A percentile compares a stretch with the other conserved stretches of the same genome.
Evolutionary conservation across 2,329 filamentous ascomycete species (phyloP).

Genomic region (Aureobasidium sp.): DNA sequence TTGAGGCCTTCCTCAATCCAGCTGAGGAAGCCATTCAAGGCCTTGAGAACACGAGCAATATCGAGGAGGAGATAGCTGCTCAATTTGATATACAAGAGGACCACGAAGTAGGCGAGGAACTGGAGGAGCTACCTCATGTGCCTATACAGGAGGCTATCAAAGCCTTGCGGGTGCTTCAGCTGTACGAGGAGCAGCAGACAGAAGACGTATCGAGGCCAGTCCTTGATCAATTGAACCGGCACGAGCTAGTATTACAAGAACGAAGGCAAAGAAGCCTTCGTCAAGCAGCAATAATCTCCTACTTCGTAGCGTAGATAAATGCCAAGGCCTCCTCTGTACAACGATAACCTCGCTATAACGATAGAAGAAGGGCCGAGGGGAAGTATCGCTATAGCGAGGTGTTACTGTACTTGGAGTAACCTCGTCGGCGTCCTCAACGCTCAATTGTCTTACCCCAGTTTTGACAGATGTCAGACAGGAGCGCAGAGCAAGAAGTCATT

Average conservation of each 20-base stretch:
- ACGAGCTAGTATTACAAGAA: too few relatives aligned
- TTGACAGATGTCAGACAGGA: not conserved
- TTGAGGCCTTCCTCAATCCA: constrained; percentile 10
- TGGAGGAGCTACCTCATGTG: not conserved
- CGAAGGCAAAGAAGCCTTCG: too few relatives aligned
- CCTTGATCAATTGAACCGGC: too few relatives aligned
- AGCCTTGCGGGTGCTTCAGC: not conserved
- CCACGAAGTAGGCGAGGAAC: not conserved
- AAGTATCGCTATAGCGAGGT: too few relatives aligned
- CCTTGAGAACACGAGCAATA: too few relatives aligned
- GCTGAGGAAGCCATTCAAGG: constrained; percentile 3
- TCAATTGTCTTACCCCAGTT: not conserved
- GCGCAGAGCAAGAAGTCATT: not conserved
- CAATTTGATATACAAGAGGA: not conserved
- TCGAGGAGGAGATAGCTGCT: too few relatives aligned
- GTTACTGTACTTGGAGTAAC: not conserved
- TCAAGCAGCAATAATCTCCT: too few relatives aligned
- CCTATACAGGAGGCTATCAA: not conserved
- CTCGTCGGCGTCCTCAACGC: not conserved
- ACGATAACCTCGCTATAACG: too few relatives aligned
- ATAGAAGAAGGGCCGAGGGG: too few relatives aligned
- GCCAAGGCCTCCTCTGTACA: too few relatives aligned
- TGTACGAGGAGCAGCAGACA: constrained; percentile 5
- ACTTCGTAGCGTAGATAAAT: too few relatives aligned
- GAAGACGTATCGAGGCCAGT: too few relatives aligned